Evolutionary conservation across 2,329 filamentous ascomycete species (phyloP).

Genomic region (Pochonia chlamydosporia): DNA sequence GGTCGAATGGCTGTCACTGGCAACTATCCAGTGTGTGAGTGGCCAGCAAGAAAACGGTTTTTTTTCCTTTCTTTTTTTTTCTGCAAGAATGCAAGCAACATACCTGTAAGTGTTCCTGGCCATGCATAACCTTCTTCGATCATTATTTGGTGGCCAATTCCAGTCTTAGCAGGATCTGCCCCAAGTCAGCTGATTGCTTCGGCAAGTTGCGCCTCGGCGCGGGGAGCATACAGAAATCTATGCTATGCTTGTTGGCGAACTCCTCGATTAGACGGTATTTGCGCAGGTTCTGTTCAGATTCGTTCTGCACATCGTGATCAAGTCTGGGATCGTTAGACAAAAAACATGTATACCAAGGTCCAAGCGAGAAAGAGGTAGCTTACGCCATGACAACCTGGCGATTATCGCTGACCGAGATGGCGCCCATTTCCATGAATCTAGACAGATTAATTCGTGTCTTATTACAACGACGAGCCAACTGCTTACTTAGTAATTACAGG

Average conservation of each 20-base stretch:
- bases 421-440: conserved; percentile 68
- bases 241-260: conserved; percentile 71
- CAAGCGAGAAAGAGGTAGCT: not conserved
- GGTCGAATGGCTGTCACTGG: conserved; percentile 69
- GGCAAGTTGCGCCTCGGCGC: too few species aligned
- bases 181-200: too few species aligned
- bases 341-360: not conserved
- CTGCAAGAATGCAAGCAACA: too few species aligned
- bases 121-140: conserved; percentile 60
- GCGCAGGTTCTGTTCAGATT: conserved; percentile 66
- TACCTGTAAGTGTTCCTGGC: conserved; percentile 63
- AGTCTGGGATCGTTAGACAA: conserved; percentile 28
- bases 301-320: conserved; percentile 86
- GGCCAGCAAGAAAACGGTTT: too few species aligned
- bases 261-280: conserved; percentile 78
- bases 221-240: conserved; percentile 55
- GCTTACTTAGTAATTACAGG: conserved; percentile 5
- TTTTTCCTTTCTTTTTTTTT: too few species aligned
- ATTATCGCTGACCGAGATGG: conserved; percentile 61
- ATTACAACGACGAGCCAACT: conserved; percentile 66
- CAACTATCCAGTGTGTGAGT: conserved; percentile 46
- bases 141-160: conserved; percentile 84
- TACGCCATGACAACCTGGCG: conserved; percentile 71
- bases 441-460: conserved; percentile 25
- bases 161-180: conserved; percentile 55